phyloP scores from a whole-genome alignment of 768 basidiomycete genomes.

The Lactarius tabidus region DNA sequence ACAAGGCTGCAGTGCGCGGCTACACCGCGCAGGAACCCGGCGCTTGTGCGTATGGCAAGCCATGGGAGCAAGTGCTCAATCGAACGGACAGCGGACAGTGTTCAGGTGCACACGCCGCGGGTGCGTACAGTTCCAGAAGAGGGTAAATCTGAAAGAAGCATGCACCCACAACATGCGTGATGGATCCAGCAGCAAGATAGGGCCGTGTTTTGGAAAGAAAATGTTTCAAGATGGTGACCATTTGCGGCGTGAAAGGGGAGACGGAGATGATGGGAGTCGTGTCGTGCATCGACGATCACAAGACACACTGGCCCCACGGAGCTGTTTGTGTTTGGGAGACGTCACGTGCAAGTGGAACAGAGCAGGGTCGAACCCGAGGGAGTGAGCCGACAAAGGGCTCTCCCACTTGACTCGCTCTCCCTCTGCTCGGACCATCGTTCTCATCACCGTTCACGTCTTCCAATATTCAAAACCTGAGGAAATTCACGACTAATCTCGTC shows the following conservation, averaged over 20 bases:
- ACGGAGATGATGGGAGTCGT: slow-evolving; percentile 9
- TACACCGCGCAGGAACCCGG: slow-evolving; percentile 17
- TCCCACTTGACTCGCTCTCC: not conserved
- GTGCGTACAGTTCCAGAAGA: not conserved
- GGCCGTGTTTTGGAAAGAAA: slow-evolving; percentile 4
- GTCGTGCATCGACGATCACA: slow-evolving; percentile 3
- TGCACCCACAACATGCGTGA: slow-evolving; percentile 20
- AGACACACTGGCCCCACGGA: not conserved
- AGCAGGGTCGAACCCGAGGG: not conserved
- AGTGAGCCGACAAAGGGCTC: not conserved
- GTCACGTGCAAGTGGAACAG: not conserved
- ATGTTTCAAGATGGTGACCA: not conserved
- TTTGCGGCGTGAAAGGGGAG: not conserved
- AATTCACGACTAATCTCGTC: not conserved
- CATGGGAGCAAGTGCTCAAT: not conserved
- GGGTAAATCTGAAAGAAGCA: slow-evolving; percentile 10
- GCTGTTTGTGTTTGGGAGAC: not conserved
- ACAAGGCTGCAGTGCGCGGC: slow-evolving; percentile 18
- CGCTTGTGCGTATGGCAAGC: slow-evolving; percentile 14
- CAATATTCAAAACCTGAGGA: not conserved
- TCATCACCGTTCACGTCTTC: not conserved
- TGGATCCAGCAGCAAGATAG: slow-evolving; percentile 16
- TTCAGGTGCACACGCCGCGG: slow-evolving; percentile 4
- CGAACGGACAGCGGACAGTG: not conserved
- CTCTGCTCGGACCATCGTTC: not conserved